Evolutionary conservation across 306 rosid genomes (phyloP).

Genomic region (Ammopiptanthus mongolicus): DNA sequence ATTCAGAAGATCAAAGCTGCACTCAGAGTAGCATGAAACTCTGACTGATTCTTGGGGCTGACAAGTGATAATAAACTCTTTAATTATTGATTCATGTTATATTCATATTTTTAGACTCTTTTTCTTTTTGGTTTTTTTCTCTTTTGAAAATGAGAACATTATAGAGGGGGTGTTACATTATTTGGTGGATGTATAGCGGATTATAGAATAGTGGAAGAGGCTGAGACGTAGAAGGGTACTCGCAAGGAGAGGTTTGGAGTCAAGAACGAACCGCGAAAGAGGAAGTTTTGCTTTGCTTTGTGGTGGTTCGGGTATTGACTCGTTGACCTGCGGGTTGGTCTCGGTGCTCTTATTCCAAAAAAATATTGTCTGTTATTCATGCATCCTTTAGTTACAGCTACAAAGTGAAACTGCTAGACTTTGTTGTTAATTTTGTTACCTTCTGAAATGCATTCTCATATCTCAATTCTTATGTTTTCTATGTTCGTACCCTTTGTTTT

Average conservation of each 20-base stretch:
- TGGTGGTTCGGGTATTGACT: slow-evolving; percentile 97
- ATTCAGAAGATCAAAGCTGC: slow-evolving; percentile 66
- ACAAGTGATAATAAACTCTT: background rate
- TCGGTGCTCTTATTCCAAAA: background rate
- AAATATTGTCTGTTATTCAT: background rate
- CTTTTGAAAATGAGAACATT: background rate
- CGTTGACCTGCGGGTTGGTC: slow-evolving; percentile 31
- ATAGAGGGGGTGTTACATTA: background rate
- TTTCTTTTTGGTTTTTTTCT: background rate
- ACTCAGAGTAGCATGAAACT: slow-evolving; percentile 34
- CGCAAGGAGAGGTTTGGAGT: slow-evolving; percentile 78
- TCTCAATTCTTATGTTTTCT: background rate
- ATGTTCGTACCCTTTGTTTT: too few relatives aligned
- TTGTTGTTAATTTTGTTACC: background rate
- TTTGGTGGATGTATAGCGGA: slow-evolving; percentile 9
- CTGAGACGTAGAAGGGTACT: slow-evolving; percentile 19
- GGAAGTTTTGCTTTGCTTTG: background rate
- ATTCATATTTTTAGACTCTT: background rate
- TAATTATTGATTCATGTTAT: background rate
- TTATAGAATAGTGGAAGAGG: slow-evolving; percentile 24
- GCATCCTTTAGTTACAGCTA: background rate
- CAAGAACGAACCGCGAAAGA: slow-evolving; percentile 81
- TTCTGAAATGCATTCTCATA: background rate
- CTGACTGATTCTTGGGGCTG: background rate
- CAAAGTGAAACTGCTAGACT: background rate